These are phyloP conservation scores for Pholiota conissans DNA, from an alignment of 768 basidiomycete genomes.

Conservation along the genomic window DNA sequence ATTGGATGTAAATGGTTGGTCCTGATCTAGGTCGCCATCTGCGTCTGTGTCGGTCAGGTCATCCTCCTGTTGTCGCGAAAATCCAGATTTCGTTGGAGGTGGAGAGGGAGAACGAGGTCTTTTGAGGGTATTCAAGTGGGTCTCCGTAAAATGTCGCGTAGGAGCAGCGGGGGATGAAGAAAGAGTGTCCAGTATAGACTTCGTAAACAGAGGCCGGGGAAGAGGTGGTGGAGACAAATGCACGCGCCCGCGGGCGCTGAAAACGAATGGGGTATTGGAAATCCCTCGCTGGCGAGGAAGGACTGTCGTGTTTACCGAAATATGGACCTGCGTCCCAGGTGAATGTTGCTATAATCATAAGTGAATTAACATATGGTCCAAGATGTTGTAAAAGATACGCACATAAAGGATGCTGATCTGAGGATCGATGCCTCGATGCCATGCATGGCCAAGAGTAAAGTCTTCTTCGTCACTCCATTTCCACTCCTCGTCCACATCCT, in stretches of 20 bases:
- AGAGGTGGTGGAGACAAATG: slow-evolving; percentile 30
- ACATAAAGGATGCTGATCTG: slow-evolving; percentile 64
- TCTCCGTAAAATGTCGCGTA: not conserved
- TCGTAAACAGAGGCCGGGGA: slow-evolving; percentile 21
- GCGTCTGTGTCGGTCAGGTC: slow-evolving; percentile 12
- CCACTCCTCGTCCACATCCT: slow-evolving; percentile 49
- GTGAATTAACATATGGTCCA: not conserved
- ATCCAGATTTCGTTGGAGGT: not conserved
- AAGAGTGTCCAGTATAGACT: slow-evolving; percentile 8
- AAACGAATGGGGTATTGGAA: slow-evolving; percentile 64
- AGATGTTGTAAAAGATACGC: not conserved
- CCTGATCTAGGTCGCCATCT: slow-evolving; percentile 23
- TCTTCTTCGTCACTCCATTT: slow-evolving; percentile 75
- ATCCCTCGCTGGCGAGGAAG: slow-evolving; percentile 54
- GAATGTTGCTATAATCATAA: slow-evolving; percentile 48
- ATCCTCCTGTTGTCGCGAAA: not conserved
- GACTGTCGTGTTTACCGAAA: slow-evolving; percentile 56
- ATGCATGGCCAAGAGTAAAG: slow-evolving; percentile 56
- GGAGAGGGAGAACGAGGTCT: not conserved
- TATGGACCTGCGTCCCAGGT: slow-evolving; percentile 53
- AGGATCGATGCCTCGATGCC: slow-evolving; percentile 47
- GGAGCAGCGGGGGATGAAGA: slow-evolving; percentile 6
- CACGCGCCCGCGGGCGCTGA: slow-evolving; percentile 49
- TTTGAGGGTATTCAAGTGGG: not conserved
- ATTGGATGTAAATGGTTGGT: slow-evolving; percentile 21